Evolutionary conservation across 2,329 filamentous ascomycete species (phyloP), one percentile per base, ranked within the genome.

Genomic region (Hymenoscyphus albidus): DNA sequence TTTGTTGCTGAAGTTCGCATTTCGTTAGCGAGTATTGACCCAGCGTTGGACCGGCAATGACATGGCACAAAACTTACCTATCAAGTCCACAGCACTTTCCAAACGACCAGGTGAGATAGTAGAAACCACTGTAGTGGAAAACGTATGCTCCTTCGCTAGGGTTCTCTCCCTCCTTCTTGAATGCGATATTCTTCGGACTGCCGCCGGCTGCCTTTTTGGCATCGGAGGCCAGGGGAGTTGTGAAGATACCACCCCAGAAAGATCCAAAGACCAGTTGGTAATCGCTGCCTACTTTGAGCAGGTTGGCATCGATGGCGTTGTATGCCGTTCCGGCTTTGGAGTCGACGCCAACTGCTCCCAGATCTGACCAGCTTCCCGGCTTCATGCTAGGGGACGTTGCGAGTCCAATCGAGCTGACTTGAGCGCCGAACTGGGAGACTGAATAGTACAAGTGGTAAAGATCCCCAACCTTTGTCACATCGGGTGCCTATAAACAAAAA

Each of bases 191-290:
- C 64, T 79, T 76, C 0, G 81, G 72, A 0, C 73, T 65, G 9
- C 61, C 65, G 9, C 61, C 68, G 2, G 72, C 65, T 3, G 71
- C 70, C 27, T 72, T 74, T 12, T 73, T 76, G 7, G 74, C 72
- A 1, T 74, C 70, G 39, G 73, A 72, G 42, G 70, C 72, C 74
- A 90, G 81, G 42, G 78, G 72, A 0, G 85, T 84, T 71, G 86
- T 84, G 77, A 85, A 88, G 65, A 91, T 80, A 71, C 87, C 83
- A 6, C 77, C 75, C 87, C 87, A 92, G 80, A 89, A 91, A 13
- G 85, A 88, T 31, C 88, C 88, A 67, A 90, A 91, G 65, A 80
- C 85, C 73, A 88, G 76, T 64, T 81, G 80, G 69, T 81, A 82
- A 2, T 65, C 74, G 9, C 74, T 76, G 42, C 76, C 77, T 2